A percentile compares a stretch with the other conserved stretches of the same genome.
phyloP scores from a whole-genome alignment of 192 early-diverging fungal genomes.

The Allomyces javanicus region DNA sequence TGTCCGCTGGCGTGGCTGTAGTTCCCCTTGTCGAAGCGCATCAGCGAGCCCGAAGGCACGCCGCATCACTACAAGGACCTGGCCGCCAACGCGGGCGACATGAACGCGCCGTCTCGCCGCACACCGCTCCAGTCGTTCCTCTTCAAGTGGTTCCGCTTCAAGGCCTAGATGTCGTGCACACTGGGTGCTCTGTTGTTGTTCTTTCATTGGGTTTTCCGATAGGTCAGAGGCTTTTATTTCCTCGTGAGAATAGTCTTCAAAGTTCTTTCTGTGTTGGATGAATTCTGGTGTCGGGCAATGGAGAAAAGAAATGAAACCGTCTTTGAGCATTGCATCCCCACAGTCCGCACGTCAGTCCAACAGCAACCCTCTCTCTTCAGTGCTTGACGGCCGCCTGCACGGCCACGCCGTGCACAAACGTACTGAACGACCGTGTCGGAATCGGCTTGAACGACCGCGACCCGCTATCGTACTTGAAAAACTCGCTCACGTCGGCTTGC shows the following conservation, averaged over 20 bases:
- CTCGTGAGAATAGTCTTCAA: no score
- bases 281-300: no score
- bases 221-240: no score
- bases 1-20: not conserved
- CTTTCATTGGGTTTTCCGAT: no score
- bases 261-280: no score
- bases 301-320: no score
- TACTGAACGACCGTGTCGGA: constrained; percentile 11
- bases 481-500: constrained; percentile 14
- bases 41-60: not conserved
- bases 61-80: not conserved
- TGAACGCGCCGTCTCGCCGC: not conserved
- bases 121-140: not conserved
- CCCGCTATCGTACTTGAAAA: constrained; percentile 34
- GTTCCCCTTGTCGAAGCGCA: not conserved
- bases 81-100: not conserved
- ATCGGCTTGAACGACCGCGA: constrained; percentile 22
- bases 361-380: no score
- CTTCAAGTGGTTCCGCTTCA: not conserved
- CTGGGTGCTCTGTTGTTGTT: no score
- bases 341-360: no score
- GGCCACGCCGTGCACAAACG: not conserved
- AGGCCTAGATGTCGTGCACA: not conserved
- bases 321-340: no score
- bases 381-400: not conserved